Evolutionary conservation across 106 monocot genomes (phyloP), one percentile per base, ranked within the genome.

Genomic region (Acorus calamus): DNA sequence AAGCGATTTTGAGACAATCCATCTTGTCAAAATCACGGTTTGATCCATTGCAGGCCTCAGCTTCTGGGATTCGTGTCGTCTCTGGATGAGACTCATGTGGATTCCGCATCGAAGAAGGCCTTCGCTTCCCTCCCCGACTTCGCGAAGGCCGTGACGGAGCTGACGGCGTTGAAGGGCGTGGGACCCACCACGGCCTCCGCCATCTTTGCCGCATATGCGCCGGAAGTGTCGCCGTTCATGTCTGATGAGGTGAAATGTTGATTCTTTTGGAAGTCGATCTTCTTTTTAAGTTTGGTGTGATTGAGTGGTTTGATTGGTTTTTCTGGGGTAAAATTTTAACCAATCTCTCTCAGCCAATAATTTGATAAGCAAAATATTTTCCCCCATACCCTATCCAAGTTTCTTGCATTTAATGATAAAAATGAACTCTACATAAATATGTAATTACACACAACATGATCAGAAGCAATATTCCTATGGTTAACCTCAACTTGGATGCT

Each of bases 131-230:
- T 94, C 4, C 94, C 86, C 3, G 81, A 89, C 9, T 79, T 94
- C 7, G 52, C 63, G 2, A 80, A 76, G 61, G 86, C 94, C 45
- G 63, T 89, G 5, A 66, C 81, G 2, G 83, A 84, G 76, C 75
- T 94, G 51, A 87, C 82, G 2, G 79, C 72, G 56, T 52, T 94
- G 66, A 94, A 89, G 57, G 94, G 94, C 10, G 86, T 94, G 2
- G 89, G 94, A 2, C 94, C 94, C 2, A 89, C 89, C 47, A 89
- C 89, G 10, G 89, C 94, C 0, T 94, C 94, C 8, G 86, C 84
- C 2, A 73, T 94, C 14, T 86, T 94, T 4, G 94, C 94, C 3
- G 89, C 89, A 5, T 94, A 84, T 59, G 81, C 81, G 45, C 94
- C 94, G 8, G 86, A 89, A 7, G 61, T 84, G 2, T 86, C 89